Evolutionary conservation across 1,284 basidiomycete genomes (phyloP).

Genomic region (Mycosarcoma mackinlayi): DNA sequence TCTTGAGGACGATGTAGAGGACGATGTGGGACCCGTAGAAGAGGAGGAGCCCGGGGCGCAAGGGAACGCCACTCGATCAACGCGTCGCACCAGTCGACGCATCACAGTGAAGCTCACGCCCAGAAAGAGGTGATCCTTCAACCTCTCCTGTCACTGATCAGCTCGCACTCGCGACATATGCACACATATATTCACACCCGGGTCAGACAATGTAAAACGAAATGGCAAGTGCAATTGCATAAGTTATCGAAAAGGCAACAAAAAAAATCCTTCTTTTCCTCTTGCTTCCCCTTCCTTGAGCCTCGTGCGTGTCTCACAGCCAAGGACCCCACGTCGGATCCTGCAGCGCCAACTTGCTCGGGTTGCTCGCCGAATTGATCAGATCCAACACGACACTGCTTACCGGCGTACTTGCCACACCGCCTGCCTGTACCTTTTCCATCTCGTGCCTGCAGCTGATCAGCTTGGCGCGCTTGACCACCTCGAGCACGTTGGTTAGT

Average conservation of each 20-base stretch:
- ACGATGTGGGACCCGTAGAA: neutral
- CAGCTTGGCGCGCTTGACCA: conserved; percentile 85
- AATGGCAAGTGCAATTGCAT: neutral
- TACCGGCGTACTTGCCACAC: conserved; percentile 31
- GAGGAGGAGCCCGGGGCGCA: neutral
- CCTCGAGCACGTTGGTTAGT: conserved; percentile 78
- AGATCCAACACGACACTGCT: conserved; percentile 86
- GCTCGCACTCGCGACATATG: neutral
- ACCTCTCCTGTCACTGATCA: neutral
- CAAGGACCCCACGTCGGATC: conserved; percentile 50
- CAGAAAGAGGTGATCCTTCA: conserved; percentile 4
- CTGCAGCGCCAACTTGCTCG: conserved; percentile 72
- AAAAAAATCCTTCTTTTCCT: neutral
- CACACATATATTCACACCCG: neutral
- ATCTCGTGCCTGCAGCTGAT: conserved; percentile 86
- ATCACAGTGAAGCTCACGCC: conserved; percentile 24
- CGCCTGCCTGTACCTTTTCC: conserved; percentile 71
- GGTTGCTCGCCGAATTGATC: conserved; percentile 75
- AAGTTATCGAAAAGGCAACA: no score
- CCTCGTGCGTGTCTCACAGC: no score
- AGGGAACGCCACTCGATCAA: neutral
- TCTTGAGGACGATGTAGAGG: conserved; percentile 8
- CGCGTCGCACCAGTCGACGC: conserved; percentile 14
- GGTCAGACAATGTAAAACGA: neutral
- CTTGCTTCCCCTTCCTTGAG: no score